A percentile compares a stretch with the other conserved stretches of the same genome.
Conservation (phyloP, 2,329 filamentous ascomycete genomes). For the Cladosporium sp. region DNA sequence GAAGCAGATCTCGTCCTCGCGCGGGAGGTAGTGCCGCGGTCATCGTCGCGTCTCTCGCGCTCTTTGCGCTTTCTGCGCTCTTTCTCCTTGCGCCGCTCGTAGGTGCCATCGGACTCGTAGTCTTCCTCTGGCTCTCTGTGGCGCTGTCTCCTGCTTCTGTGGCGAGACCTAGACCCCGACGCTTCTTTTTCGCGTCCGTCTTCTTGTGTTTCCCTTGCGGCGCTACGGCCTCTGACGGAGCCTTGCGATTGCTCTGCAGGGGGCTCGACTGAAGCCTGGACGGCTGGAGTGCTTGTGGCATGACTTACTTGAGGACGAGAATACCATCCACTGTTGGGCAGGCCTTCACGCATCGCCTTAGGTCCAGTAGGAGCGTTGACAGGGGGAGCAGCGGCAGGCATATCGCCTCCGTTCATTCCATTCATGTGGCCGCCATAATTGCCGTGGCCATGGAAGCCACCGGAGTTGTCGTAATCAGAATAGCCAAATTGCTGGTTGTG, state of each 20-base stretch:
- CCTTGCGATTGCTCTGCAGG: slow-evolving; percentile 13
- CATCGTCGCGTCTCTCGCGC: slow-evolving; percentile 52
- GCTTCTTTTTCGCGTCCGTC: slow-evolving; percentile 25
- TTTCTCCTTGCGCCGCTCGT: slow-evolving; percentile 41
- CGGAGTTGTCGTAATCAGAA: slow-evolving; percentile 30
- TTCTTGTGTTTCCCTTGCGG: slow-evolving; percentile 22
- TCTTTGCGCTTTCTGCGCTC: slow-evolving; percentile 35
- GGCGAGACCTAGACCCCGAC: slow-evolving; percentile 44
- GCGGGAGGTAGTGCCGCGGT: slow-evolving; percentile 41
- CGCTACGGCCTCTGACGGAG: slow-evolving; percentile 15
- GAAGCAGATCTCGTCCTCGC: slow-evolving; percentile 68
- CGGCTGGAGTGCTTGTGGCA: slow-evolving; percentile 4
- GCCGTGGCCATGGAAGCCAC: slow-evolving; percentile 52
- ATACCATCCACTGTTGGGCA: slow-evolving; percentile 76
- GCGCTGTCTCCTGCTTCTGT: slow-evolving; percentile 51
- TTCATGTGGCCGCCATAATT: slow-evolving; percentile 44
- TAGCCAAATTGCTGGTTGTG: slow-evolving; percentile 13
- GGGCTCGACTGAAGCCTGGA: slow-evolving; percentile 3
- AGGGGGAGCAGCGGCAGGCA: slow-evolving; percentile 32
- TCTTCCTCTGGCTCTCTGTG: slow-evolving; percentile 52
- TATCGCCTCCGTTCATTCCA: slow-evolving; percentile 11
- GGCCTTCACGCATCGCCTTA: slow-evolving; percentile 88
- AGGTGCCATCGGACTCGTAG: slow-evolving; percentile 47
- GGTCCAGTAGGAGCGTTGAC: slow-evolving; percentile 79
- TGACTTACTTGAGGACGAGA: slow-evolving; percentile 26